A percentile compares a stretch with the other conserved stretches of the same genome.
phyloP scores from a whole-genome alignment of 805 yeast species.

The Brettanomyces custersianus region DNA sequence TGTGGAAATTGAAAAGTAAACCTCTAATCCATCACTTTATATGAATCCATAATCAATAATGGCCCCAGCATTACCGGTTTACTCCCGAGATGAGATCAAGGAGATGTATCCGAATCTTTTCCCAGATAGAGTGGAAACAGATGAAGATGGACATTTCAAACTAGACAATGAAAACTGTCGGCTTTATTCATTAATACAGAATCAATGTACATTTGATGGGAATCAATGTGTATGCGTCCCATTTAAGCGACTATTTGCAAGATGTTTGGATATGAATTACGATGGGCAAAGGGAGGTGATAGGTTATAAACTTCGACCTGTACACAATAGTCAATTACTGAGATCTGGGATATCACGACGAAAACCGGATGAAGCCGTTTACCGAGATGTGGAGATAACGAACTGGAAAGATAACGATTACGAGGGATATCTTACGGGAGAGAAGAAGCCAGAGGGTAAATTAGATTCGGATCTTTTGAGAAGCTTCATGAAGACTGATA shows the following conservation, averaged over 20 bases:
- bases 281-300: conserved; percentile 15
- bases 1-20: too few species aligned
- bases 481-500: conserved; percentile 25
- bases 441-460: conserved; percentile 2
- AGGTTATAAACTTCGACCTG: conserved; percentile 23
- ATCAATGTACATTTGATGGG: conserved; percentile 38
- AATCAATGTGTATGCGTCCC: conserved; percentile 37
- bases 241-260: conserved; percentile 36
- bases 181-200: conserved; percentile 34
- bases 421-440: conserved; percentile 2
- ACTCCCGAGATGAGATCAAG: conserved; percentile 28
- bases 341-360: conserved; percentile 2
- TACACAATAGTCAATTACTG: conserved; percentile 8
- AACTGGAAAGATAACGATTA: conserved; percentile 26
- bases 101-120: conserved; percentile 17
- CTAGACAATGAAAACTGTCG: conserved; percentile 14
- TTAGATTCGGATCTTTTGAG: conserved; percentile 11
- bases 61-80: conserved; percentile 46
- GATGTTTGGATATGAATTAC: conserved; percentile 27
- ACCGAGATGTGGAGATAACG: conserved; percentile 31
- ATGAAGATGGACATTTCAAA: conserved; percentile 4
- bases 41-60: too few species aligned
- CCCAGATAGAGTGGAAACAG: conserved; percentile 12
- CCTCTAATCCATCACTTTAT: too few species aligned
- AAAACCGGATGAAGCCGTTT: conserved; percentile 7